Base-by-base conservation (phyloP, 2,329 filamentous ascomycete species). In the Ascochyta viciae-villosae region DNA sequence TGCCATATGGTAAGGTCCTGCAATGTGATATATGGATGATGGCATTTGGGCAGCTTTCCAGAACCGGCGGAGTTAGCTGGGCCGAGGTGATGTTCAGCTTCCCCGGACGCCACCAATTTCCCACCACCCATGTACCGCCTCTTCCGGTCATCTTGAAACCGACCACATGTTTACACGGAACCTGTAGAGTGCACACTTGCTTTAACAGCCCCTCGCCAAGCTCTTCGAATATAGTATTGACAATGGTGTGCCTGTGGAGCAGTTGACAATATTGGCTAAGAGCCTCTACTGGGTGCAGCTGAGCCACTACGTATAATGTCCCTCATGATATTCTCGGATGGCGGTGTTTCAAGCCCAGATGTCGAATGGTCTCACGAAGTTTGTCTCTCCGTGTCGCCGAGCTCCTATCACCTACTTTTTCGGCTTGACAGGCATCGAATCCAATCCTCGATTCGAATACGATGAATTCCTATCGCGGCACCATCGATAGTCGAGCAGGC, bases 51-150 rank as follows among this genome's bases (percentile, higher is more conserved):
- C 46, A 39, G 19, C 29, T n/a, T 42, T 38, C 37, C 41, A 27
- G 29, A 50, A 41, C 44, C 31, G 44, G 38, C 47, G 53, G 47
- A 47, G 38, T 38, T 47, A 39, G 50, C n/a, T 47, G 19, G 10
- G 33, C 53, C 42, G 53, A 56, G 47, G 19, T 46, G 41, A 22
- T 38, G 53, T 41, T 37, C 41, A 35, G 16, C 42, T 56, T 47
- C 42, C 47, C 47, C 53, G 47, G 41, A 56, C 53, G 53, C 53
- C 53, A 56, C 53, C 43, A 51, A 51, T 56, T 41, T 56, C 41
- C 47, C 47, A 46, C 41, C 53, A 43, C 27, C 45, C 40, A 26
- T 49, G 51, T 22, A 34, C 27, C 26, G 46, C 35, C 33, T 33
- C 45, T 26, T 48, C 24, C 19, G 3, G 24, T 27, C 7, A 13